Evolutionary conservation across 2,329 filamentous ascomycete species (phyloP), one percentile per base, ranked within the genome.

Genomic region (Fusarium illudens): DNA sequence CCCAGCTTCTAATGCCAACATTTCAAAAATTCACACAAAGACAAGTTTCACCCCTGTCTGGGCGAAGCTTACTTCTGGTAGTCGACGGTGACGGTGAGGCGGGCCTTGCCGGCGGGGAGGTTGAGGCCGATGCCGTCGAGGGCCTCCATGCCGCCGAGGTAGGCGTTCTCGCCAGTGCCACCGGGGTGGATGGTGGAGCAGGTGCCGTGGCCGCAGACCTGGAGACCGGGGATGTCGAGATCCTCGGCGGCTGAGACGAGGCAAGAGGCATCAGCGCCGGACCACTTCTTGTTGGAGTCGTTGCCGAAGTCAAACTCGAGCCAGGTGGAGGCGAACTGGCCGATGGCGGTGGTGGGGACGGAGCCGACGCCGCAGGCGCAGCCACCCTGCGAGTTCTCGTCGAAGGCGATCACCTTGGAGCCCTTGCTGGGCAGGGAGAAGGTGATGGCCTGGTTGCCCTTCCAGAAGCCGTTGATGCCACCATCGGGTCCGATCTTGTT

Each of bases 401-500:
- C 81, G 65, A 82, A 77, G 65, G 80, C 84, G 50, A 87, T 68
- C 60, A 76, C 73, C 77, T 82, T 77, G 56, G 74, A 72, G 71
- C 75, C 73, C 60, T 75, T 74, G 55, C 75, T 76, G 27, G 74
- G 29, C 29, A 87, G 78, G 49, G 60, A 75, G 73, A 86, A 86
- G 57, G 64, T 75, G 53, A 83, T 48, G 50, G 77, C 81, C 55
- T 79, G 36, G 54, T 80, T 77, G 68, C 79, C 75, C 60, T 78
- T 78, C 77, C 82, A 86, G 79, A 84, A 84, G 68, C 84, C 84
- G 72, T 84, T 79, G 74, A 86, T 79, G 33, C 62, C 59, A 36
- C 79, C 78, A 48, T 79, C 69, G 13, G 77, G 73, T 44, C 84
- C 84, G 56, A 86, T 84, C 83, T 87, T 87, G 82, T 84, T 84